phyloP scores from a whole-genome alignment of 2,329 filamentous ascomycete species.

The Rugonectria rugulosa region DNA sequence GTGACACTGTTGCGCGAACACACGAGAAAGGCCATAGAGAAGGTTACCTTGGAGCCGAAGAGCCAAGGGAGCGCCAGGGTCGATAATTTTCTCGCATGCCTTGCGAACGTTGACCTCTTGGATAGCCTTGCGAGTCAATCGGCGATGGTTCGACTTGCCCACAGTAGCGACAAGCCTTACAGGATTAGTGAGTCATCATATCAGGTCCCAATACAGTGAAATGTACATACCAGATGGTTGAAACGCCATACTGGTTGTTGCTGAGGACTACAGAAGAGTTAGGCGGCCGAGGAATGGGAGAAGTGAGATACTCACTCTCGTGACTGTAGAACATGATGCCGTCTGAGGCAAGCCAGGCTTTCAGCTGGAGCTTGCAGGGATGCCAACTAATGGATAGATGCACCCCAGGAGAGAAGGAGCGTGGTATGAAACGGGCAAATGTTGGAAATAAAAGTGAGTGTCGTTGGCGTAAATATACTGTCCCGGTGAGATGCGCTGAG shows the following conservation, averaged over 20 bases:
- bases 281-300: constrained; percentile 20
- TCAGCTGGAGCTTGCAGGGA: background rate
- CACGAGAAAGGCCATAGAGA: constrained; percentile 83
- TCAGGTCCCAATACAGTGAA: fast-evolving
- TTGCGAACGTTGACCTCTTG: constrained; percentile 85
- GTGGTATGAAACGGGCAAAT: too few species aligned
- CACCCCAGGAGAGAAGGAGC: too few species aligned
- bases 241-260: constrained; percentile 86
- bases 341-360: background rate
- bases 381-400: background rate
- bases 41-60: constrained; percentile 89
- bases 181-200: constrained; percentile 2
- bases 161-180: constrained; percentile 89
- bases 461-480: background rate
- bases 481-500: background rate
- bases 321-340: constrained; percentile 89
- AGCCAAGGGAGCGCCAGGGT: constrained; percentile 84
- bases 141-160: constrained; percentile 75
- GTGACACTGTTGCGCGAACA: constrained; percentile 85
- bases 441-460: too few species aligned
- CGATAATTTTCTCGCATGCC: constrained; percentile 87
- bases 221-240: constrained; percentile 83
- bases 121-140: constrained; percentile 85
- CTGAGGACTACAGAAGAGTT: constrained; percentile 70
- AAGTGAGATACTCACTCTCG: constrained; percentile 70